A percentile compares a stretch with the other conserved stretches of the same genome.
phyloP scores from a whole-genome alignment of 2,329 filamentous ascomycete genomes.

The Cladophialophora psammophila region DNA sequence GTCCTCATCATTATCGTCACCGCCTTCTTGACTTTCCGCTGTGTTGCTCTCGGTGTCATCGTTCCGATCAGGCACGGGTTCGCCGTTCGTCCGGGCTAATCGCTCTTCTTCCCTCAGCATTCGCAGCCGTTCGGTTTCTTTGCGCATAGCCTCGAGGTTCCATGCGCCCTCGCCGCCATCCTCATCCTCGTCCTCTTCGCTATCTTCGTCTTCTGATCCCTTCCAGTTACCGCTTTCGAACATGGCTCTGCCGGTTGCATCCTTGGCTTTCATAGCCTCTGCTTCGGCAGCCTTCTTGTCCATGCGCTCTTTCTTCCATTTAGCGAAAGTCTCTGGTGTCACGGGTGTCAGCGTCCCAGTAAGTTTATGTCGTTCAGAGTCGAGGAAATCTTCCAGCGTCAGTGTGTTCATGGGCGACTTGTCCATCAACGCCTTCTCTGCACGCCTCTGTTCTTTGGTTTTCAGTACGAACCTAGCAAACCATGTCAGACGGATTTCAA shows the following conservation, averaged over 20 bases:
- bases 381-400: slow-evolving; percentile 95
- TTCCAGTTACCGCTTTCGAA: slow-evolving; percentile 98
- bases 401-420: slow-evolving; percentile 94
- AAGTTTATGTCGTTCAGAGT: slow-evolving; percentile 94
- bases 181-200: slow-evolving; percentile 65
- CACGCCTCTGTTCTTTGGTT: slow-evolving; percentile 94
- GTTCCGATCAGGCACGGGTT: slow-evolving; percentile 30
- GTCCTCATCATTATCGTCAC: slow-evolving; percentile 27
- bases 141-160: slow-evolving; percentile 82
- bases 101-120: slow-evolving; percentile 80
- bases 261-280: slow-evolving; percentile 87
- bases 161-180: slow-evolving; percentile 61
- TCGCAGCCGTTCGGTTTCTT: slow-evolving; percentile 80
- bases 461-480: slow-evolving; percentile 83
- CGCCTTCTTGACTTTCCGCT: slow-evolving; percentile 24
- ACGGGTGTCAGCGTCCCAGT: slow-evolving; percentile 91
- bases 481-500: slow-evolving; percentile 15
- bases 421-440: slow-evolving; percentile 94
- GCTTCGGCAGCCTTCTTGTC: slow-evolving; percentile 97
- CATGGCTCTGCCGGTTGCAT: slow-evolving; percentile 90
- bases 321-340: slow-evolving; percentile 88
- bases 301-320: slow-evolving; percentile 94
- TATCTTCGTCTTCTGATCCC: slow-evolving; percentile 68
- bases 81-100: slow-evolving; percentile 51
- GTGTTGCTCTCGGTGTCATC: slow-evolving; percentile 27